Conservation (phyloP, 768 basidiomycete genomes). For the Amyloporia xantha region DNA sequence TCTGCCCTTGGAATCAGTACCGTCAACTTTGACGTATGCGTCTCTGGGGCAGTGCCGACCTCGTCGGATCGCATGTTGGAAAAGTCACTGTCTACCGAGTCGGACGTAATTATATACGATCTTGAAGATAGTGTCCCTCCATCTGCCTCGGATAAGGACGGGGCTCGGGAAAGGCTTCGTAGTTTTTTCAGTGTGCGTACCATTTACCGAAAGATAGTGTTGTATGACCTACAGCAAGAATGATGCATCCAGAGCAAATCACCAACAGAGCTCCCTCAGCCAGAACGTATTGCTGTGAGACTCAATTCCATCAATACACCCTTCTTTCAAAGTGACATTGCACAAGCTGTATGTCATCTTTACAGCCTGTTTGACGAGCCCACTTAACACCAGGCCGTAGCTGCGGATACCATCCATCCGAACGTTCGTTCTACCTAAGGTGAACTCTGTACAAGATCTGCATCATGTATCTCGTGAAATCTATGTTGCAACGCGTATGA, state of each 20-base stretch:
- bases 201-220: neutral
- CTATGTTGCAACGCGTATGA: conserved; percentile 23
- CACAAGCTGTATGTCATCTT: conserved; percentile 41
- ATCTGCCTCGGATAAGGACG: conserved; percentile 44
- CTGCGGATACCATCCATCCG: conserved; percentile 41
- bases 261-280: conserved; percentile 29
- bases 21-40: neutral
- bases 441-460: conserved; percentile 64
- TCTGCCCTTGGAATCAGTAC: neutral
- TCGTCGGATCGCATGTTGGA: conserved; percentile 77
- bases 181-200: conserved; percentile 48
- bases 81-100: conserved; percentile 56
- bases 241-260: conserved; percentile 2
- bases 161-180: conserved; percentile 48
- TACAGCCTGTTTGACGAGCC: neutral
- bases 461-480: conserved; percentile 49
- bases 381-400: conserved; percentile 23
- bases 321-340: conserved; percentile 60
- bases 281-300: conserved; percentile 58
- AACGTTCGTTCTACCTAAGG: conserved; percentile 80
- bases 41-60: conserved; percentile 51
- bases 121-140: conserved; percentile 83
- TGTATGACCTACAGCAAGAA: neutral
- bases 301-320: conserved; percentile 62
- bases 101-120: conserved; percentile 83